A percentile compares a stretch with the other conserved stretches of the same genome.
phyloP scores from a whole-genome alignment of 306 rosid species.

The Abrus pulchellus region DNA sequence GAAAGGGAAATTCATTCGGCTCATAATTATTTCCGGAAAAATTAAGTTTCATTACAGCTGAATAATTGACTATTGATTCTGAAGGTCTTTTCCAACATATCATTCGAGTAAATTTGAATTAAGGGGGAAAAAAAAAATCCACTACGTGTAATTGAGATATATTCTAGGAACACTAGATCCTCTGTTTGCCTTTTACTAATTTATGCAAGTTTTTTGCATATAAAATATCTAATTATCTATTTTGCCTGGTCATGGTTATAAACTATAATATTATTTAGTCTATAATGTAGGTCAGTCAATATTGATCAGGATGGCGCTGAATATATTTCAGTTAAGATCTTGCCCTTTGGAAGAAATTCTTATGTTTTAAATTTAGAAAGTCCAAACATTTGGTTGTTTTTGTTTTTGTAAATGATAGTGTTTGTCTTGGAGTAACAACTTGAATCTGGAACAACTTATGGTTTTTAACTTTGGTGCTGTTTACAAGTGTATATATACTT shows the following conservation, averaged over 20 bases:
- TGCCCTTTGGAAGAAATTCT: neutral
- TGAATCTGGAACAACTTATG: neutral
- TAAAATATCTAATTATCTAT: neutral
- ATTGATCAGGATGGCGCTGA: neutral
- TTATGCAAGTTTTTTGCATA: neutral
- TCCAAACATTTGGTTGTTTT: neutral
- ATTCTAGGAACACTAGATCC: neutral
- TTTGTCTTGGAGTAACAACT: slow-evolving; percentile 9
- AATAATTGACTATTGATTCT: neutral
- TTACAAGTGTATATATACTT: neutral
- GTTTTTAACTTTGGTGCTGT: neutral
- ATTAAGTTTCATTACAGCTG: neutral
- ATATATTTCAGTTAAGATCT: neutral
- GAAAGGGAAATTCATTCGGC: neutral
- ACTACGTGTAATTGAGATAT: neutral
- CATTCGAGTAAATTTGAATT: neutral
- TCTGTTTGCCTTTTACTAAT: neutral
- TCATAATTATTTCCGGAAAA: neutral
- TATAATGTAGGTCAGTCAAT: neutral
- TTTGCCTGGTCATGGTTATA: neutral
- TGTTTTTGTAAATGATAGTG: neutral
- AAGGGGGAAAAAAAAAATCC: neutral
- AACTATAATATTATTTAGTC: neutral
- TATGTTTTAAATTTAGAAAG: neutral
- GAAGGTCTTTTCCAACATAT: neutral